phyloP scores from a whole-genome alignment of 2,329 filamentous ascomycete genomes.

The Verticillium zaregamsianum region DNA sequence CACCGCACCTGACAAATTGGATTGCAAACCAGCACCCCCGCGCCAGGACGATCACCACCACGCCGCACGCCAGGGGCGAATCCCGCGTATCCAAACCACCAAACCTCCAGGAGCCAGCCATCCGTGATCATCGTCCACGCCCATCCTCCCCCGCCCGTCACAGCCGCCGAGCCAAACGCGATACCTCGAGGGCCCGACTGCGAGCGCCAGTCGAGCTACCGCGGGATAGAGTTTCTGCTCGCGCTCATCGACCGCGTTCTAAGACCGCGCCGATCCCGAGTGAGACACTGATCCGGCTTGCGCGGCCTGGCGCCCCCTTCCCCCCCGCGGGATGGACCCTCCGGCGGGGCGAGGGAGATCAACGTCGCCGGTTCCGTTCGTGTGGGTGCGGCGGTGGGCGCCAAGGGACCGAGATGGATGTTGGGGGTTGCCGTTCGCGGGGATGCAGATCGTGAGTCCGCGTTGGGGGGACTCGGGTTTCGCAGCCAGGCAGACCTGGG shows the following conservation, averaged over 20 bases:
- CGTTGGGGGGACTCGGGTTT: neutral
- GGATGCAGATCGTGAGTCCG: neutral
- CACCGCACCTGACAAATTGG: too few relatives aligned
- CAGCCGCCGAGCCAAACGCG: too few relatives aligned
- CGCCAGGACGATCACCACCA: too few relatives aligned
- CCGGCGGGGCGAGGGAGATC: neutral
- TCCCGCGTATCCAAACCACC: too few relatives aligned
- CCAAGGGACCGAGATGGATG: neutral
- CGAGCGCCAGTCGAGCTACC: neutral
- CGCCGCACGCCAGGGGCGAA: too few relatives aligned
- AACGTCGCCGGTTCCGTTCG: neutral
- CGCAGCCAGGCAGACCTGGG: neutral
- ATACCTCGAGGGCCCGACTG: neutral
- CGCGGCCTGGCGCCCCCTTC: neutral
- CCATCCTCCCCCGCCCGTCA: too few relatives aligned
- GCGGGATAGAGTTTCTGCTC: neutral
- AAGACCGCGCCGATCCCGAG: neutral
- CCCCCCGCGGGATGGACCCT: neutral
- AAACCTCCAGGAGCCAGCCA: too few relatives aligned
- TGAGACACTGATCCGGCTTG: neutral
- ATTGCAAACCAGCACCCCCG: too few relatives aligned
- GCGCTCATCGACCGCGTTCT: neutral
- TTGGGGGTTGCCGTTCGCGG: neutral
- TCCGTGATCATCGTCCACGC: too few relatives aligned
- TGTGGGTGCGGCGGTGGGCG: neutral